Evolutionary conservation across 2,329 filamentous ascomycete genomes (phyloP).

Genomic region (Ascochyta fabae): DNA sequence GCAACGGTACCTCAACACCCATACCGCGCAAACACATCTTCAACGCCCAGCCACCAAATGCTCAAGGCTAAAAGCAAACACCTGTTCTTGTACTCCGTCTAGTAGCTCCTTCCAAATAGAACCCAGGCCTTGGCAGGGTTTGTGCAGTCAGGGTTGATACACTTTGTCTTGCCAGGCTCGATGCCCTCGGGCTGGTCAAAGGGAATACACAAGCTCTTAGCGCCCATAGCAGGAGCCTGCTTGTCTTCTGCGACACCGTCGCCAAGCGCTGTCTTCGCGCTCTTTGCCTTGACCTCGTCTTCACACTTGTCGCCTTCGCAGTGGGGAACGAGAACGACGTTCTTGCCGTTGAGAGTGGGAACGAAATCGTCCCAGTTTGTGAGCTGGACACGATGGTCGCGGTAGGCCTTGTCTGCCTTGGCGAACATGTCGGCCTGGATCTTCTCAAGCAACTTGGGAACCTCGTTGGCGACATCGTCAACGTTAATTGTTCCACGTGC

Average conservation of each 20-base stretch:
- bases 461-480: slow-evolving; percentile 71
- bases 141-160: slow-evolving; percentile 85
- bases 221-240: slow-evolving; percentile 75
- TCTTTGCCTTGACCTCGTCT: slow-evolving; percentile 93
- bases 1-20: slow-evolving; percentile 9
- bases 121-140: slow-evolving; percentile 82
- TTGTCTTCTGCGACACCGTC: slow-evolving; percentile 76
- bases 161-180: slow-evolving; percentile 83
- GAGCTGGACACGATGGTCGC: slow-evolving; percentile 79
- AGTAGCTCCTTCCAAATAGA: slow-evolving; percentile 76
- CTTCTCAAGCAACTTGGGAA: slow-evolving; percentile 83
- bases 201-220: slow-evolving; percentile 78
- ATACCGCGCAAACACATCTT: slow-evolving; percentile 18
- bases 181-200: slow-evolving; percentile 87
- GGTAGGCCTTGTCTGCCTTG: slow-evolving; percentile 79
- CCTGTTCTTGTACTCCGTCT: slow-evolving; percentile 11
- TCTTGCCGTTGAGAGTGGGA: slow-evolving; percentile 88
- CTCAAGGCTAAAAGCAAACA: slow-evolving; percentile 20
- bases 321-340: slow-evolving; percentile 89
- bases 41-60: slow-evolving; percentile 34
- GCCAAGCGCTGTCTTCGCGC: slow-evolving; percentile 73
- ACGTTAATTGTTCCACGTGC: slow-evolving; percentile 72
- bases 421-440: slow-evolving; percentile 85
- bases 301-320: slow-evolving; percentile 86
- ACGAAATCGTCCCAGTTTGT: slow-evolving; percentile 90